A percentile compares a stretch with the other conserved stretches of the same genome.
phyloP scores from a whole-genome alignment of 2,329 filamentous ascomycete species.

The Samsoniella hepiali region DNA sequence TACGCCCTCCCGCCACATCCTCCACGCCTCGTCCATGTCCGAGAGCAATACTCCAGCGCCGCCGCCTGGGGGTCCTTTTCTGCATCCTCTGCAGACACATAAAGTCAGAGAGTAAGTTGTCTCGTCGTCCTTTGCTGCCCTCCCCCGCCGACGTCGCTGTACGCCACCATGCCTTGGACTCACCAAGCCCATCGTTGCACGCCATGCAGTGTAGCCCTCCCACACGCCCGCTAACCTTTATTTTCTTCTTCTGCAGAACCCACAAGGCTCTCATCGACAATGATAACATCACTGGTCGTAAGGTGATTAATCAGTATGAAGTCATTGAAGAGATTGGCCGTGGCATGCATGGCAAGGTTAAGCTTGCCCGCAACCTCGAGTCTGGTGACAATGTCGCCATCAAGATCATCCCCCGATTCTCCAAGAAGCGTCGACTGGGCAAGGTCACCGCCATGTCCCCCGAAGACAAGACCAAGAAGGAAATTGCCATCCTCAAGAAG shows the following conservation, averaged over 20 bases:
- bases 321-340: constrained; percentile 94
- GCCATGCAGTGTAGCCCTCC: constrained; percentile 11
- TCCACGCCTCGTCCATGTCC: constrained; percentile 42
- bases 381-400: constrained; percentile 83
- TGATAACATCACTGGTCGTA: constrained; percentile 83
- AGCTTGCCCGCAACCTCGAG: constrained; percentile 78
- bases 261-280: constrained; percentile 89
- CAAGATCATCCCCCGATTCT: constrained; percentile 96
- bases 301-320: constrained; percentile 96
- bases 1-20: constrained; percentile 40
- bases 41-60: constrained; percentile 53
- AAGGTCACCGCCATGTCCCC: constrained; percentile 65
- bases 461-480: constrained; percentile 82
- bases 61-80: constrained; percentile 53
- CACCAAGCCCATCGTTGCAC: background rate
- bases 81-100: constrained; percentile 70
- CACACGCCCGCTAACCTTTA: constrained; percentile 6
- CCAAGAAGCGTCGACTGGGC: constrained; percentile 88
- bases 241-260: constrained; percentile 51
- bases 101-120: constrained; percentile 70
- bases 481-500: constrained; percentile 98
- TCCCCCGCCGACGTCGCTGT: constrained; percentile 6
- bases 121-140: constrained; percentile 2
- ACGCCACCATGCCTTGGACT: background rate
- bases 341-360: constrained; percentile 96